A percentile compares a stretch with the other conserved stretches of the same genome.
Conservation (phyloP, 2,329 filamentous ascomycete genomes). For the Colletotrichum magnum region DNA sequence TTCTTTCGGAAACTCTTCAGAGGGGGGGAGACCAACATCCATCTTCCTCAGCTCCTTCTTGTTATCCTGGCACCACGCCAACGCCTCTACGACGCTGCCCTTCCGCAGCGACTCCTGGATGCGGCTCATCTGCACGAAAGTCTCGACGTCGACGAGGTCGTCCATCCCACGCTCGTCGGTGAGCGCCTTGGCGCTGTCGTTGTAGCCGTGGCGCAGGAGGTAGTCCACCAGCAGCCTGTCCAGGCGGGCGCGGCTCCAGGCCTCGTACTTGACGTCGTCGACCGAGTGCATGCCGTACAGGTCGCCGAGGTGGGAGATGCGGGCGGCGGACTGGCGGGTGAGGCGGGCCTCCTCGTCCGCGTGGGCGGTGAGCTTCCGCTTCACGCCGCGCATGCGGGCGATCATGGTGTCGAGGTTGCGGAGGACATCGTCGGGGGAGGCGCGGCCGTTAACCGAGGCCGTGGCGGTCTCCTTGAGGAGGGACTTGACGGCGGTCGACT, state of each 20-base stretch:
- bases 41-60: slow-evolving; percentile 93
- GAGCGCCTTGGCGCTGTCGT: slow-evolving; percentile 80
- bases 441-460: slow-evolving; percentile 74
- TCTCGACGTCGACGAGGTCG: slow-evolving; percentile 88
- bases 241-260: slow-evolving; percentile 86
- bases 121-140: slow-evolving; percentile 85
- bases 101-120: slow-evolving; percentile 81
- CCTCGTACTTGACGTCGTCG: slow-evolving; percentile 93
- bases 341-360: slow-evolving; percentile 85
- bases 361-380: slow-evolving; percentile 84
- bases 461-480: slow-evolving; percentile 75
- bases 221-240: slow-evolving; percentile 94
- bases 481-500: slow-evolving; percentile 74
- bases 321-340: slow-evolving; percentile 81
- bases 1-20: background rate
- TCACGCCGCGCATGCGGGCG: slow-evolving; percentile 84
- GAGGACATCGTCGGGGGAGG: slow-evolving; percentile 79
- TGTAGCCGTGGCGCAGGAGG: slow-evolving; percentile 86
- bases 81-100: slow-evolving; percentile 81
- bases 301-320: slow-evolving; percentile 85
- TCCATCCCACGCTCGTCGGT: slow-evolving; percentile 82
- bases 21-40: slow-evolving; percentile 67
- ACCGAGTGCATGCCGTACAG: slow-evolving; percentile 85
- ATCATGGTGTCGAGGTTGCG: slow-evolving; percentile 89
- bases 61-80: slow-evolving; percentile 94